Evolutionary conservation across 208 protist genomes (phyloP), one percentile per base, ranked within the genome.

Genomic region (Trypanosoma conorhini): DNA sequence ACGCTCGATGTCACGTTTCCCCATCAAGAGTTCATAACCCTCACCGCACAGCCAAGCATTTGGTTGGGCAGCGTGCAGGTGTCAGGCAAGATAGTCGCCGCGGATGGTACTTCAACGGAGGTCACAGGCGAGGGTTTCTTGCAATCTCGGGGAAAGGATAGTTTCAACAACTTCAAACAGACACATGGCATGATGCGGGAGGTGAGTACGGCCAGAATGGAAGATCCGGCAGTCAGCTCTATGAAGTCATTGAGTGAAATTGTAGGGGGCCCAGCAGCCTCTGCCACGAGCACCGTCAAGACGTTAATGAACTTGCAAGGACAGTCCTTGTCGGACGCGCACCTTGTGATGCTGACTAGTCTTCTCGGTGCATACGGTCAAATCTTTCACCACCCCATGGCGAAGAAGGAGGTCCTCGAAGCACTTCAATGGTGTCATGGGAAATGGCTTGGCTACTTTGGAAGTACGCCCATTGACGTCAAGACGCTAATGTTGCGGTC

Each of bases 1-100:
- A 54, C 35, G 22, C 30, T 91, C 10, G 66, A 59, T 35, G 81
- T 72, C 10, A 76, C 67, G 30, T 74, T 91, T 55, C 67, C 71
- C 1, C 62, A 82, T 30, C 86, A 91, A 64, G 83, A 91, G 76
- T 79, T 88, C 62, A 76, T 74, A 67, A 88, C 80, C 26, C 57
- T 63, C 38, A 40, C 74, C 15, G 74, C 77, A 44, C 62, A 83
- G 70, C 86, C 83, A 15, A 85, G 83, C 63, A 51, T 70, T 57
- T 91, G 82, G 82, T 68, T 86, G 40, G 86, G 86, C 13, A 76
- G 76, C 0, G 78, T 88, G 55, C 30, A 48, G 3, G 79, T 87
- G 28, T 60, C 22, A 19, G 85, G 85, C n/a, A 71, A 59, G 21
- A 54, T 80, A 35, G 63, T 72, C 8, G 56, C 61, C 30, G 61